phyloP scores from a whole-genome alignment of 768 basidiomycete genomes.

The Hemileccinum rubropunctum region DNA sequence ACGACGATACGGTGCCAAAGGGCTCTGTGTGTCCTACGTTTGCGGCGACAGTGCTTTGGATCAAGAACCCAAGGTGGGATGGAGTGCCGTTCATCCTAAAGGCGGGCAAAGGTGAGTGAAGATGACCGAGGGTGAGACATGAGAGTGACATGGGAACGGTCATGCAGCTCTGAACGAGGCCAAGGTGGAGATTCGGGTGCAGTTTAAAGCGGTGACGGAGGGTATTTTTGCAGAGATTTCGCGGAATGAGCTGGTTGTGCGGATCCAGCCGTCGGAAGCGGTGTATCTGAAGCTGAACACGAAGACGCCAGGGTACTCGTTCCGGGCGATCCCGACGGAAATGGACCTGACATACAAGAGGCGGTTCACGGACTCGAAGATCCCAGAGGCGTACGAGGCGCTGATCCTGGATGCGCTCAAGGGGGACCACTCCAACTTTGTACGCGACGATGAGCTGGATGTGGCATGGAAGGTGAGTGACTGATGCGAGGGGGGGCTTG shows the following conservation, averaged over 20 bases:
- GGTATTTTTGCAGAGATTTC: slow-evolving; percentile 97
- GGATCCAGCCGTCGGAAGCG: slow-evolving; percentile 95
- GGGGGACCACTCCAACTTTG: slow-evolving; percentile 99
- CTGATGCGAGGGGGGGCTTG: too few species aligned
- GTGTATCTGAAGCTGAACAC: slow-evolving; percentile 97
- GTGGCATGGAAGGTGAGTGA: slow-evolving; percentile 89
- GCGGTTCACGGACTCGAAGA: slow-evolving; percentile 85
- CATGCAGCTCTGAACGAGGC: slow-evolving; percentile 88
- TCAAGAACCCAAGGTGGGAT: slow-evolving; percentile 97
- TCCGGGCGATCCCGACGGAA: slow-evolving; percentile 89
- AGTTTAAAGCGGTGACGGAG: slow-evolving; percentile 96
- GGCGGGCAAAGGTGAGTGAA: slow-evolving; percentile 85
- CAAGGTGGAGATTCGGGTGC: slow-evolving; percentile 96
- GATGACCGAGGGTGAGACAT: slow-evolving; percentile 3
- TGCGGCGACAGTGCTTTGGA: slow-evolving; percentile 85
- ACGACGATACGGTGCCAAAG: slow-evolving; percentile 93
- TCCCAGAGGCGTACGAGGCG: slow-evolving; percentile 96
- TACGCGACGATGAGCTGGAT: slow-evolving; percentile 95
- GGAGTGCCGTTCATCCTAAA: slow-evolving; percentile 98
- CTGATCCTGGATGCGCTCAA: slow-evolving; percentile 94
- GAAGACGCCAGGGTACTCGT: slow-evolving; percentile 89
- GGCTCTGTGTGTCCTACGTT: slow-evolving; percentile 93
- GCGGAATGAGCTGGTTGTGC: slow-evolving; percentile 95
- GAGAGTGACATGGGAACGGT: slow-evolving; percentile 9
- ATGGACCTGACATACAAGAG: slow-evolving; percentile 99